Conservation (phyloP, 2,329 filamentous ascomycete genomes). For the Sordariomycetes sp. region DNA sequence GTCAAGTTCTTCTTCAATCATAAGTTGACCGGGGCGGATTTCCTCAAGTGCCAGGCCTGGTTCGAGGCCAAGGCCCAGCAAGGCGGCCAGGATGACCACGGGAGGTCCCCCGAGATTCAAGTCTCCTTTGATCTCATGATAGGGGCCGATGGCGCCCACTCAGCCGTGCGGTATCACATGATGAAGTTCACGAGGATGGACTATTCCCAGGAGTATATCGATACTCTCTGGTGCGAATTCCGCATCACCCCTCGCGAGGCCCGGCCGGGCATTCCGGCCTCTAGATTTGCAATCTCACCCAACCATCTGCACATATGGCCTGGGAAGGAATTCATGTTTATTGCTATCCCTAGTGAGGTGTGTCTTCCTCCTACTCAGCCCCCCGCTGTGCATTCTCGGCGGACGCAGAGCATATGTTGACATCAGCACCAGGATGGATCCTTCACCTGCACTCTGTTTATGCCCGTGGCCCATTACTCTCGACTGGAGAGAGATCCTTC, state of each 20-base stretch:
- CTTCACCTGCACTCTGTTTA: constrained; percentile 91
- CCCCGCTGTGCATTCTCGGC: constrained; percentile 5
- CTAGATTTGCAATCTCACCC: constrained; percentile 68
- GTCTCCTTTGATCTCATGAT: constrained; percentile 87
- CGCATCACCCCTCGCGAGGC: constrained; percentile 49
- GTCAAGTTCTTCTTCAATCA: constrained; percentile 89
- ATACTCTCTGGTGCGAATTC: constrained; percentile 96
- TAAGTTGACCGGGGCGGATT: constrained; percentile 85
- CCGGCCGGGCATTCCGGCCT: constrained; percentile 17
- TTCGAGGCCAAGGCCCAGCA: constrained; percentile 49
- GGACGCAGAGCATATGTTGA: background rate
- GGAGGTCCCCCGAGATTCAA: constrained; percentile 60
- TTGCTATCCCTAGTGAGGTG: constrained; percentile 72
- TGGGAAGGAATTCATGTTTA: constrained; percentile 92
- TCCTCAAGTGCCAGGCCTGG: constrained; percentile 70
- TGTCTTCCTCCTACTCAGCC: constrained; percentile 13
- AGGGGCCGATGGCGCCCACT: constrained; percentile 91
- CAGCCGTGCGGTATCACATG: constrained; percentile 78
- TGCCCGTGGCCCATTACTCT: constrained; percentile 60
- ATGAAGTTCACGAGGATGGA: constrained; percentile 93
- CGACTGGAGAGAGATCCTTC: constrained; percentile 53
- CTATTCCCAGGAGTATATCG: constrained; percentile 90
- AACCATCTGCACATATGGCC: constrained; percentile 98
- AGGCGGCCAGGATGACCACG: background rate
- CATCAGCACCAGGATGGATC: constrained; percentile 55